These are phyloP conservation scores for Zizania palustris DNA, from an alignment of 202 grass and related monocot species.

Conservation along the genomic window DNA sequence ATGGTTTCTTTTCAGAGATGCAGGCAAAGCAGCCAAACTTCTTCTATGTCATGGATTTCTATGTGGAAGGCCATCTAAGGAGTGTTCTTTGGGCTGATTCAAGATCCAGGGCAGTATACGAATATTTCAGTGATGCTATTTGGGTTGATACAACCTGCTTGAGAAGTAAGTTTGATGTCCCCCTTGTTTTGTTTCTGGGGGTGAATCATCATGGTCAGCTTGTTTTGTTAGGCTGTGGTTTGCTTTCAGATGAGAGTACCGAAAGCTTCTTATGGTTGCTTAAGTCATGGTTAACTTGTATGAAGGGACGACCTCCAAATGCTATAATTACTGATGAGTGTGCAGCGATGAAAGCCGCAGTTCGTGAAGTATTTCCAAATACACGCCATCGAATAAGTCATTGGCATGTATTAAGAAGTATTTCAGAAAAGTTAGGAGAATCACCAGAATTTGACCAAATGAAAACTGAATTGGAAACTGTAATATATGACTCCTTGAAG, in stretches of 20 bases:
- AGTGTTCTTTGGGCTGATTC: constrained; percentile 74
- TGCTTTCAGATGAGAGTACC: constrained; percentile 70
- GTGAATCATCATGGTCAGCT: constrained; percentile 66
- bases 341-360: constrained; percentile 54
- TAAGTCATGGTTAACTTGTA: constrained; percentile 73
- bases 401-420: constrained; percentile 61
- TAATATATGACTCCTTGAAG: constrained; percentile 68
- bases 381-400: constrained; percentile 61
- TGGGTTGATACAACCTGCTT: constrained; percentile 61
- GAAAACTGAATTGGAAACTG: constrained; percentile 50
- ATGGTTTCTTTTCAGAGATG: constrained; percentile 68
- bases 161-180: constrained; percentile 51
- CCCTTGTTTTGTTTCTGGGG: constrained; percentile 63
- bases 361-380: constrained; percentile 62
- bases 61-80: constrained; percentile 65
- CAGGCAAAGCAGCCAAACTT: constrained; percentile 68
- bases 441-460: constrained; percentile 56
- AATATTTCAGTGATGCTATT: constrained; percentile 62
- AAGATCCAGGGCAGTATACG: constrained; percentile 54
- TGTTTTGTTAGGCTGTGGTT: constrained; percentile 65
- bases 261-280: constrained; percentile 69
- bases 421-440: constrained; percentile 58
- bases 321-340: constrained; percentile 75
- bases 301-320: constrained; percentile 58
- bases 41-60: constrained; percentile 74